Evolutionary conservation across 2,329 filamentous ascomycete species (phyloP), one percentile per base, ranked within the genome.

Genomic region (Zymoseptoria ardabiliae): DNA sequence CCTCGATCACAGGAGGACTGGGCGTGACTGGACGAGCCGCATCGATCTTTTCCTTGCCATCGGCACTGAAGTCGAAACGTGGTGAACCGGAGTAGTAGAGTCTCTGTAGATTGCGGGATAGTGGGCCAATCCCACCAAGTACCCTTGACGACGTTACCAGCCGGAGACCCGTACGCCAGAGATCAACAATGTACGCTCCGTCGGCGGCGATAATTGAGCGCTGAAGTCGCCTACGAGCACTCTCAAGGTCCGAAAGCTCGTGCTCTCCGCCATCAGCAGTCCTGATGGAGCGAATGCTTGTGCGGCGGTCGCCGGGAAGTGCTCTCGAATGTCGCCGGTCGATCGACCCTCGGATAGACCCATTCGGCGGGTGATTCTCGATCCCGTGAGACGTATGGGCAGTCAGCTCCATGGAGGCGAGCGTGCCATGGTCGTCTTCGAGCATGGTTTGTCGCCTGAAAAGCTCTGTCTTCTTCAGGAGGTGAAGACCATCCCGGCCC

Each of bases 171-270:
- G 71, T 67, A 13, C 62, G 64, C 76, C 76, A 78, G 4, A 78
- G 66, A 48, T 76, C 70, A 13, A 74, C 71, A 35, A 67, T 69
- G 19, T 61, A 56, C 17, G 66, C 65, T 21, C 72, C 71, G 30
- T 65, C 51, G 10, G 71, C 63, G 30, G 71, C 70, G 50, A 78
- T 72, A 50, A 70, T 68, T 17, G 71, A 70, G 17, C 75, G 71
- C 65, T 78, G 74, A 17, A 77, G 68, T 57, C 72, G 74, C 61
- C 70, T 76, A n/a, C 75, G 69, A 6, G 69, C 64, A 60, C 71
- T 71, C 17, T 75, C 71, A 10, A 76, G 61, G 56, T 74, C 72
- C 2, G 62, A 63, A 17, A 64, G 50, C 51, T 66, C 68, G 21
- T 66, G 64, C 53, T 66, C 70, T 28, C 61, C 63, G 23, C 65